phyloP scores from a whole-genome alignment of 2,329 filamentous ascomycete species.

The Epichloe amarillans region DNA sequence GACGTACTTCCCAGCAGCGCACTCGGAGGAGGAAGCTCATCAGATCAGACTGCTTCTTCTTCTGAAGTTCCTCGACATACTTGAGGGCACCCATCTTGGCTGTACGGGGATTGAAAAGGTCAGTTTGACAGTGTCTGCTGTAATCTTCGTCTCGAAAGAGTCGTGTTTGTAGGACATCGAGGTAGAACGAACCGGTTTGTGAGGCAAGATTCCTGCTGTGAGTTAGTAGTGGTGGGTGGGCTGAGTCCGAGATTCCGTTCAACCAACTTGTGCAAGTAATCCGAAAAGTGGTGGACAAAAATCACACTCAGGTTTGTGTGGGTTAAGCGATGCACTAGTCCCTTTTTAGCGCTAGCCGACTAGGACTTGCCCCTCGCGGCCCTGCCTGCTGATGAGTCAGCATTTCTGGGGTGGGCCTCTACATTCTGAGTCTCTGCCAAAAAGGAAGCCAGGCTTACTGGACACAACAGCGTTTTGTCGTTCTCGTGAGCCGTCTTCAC shows the following conservation, averaged over 20 bases:
- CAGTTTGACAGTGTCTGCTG: not conserved
- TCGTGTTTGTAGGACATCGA: not conserved
- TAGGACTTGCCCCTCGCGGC: slow-evolving; percentile 20
- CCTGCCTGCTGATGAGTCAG: slow-evolving; percentile 17
- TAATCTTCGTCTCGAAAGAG: not conserved
- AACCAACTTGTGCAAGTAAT: slow-evolving; percentile 11
- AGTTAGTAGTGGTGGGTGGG: slow-evolving; percentile 22
- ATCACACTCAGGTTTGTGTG: slow-evolving; percentile 24
- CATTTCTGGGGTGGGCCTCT: not conserved
- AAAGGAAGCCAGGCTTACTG: too few relatives aligned
- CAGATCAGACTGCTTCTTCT: slow-evolving; percentile 99
- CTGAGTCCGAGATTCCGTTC: slow-evolving; percentile 19
- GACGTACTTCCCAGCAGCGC: slow-evolving; percentile 98
- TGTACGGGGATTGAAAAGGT: slow-evolving; percentile 15
- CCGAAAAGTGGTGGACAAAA: slow-evolving; percentile 21
- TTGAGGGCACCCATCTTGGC: slow-evolving; percentile 98
- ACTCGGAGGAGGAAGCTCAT: slow-evolving; percentile 99
- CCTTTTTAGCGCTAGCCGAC: slow-evolving; percentile 10
- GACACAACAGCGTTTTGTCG: too few relatives aligned
- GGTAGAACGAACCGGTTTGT: slow-evolving; percentile 23
- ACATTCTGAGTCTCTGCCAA: not conserved
- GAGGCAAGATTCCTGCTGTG: slow-evolving; percentile 21
- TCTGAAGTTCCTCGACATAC: slow-evolving; percentile 99
- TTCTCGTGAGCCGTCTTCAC: not conserved
- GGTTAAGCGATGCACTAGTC: slow-evolving; percentile 24